These are phyloP conservation scores for Nelumbo lutea DNA, from an alignment of 164 flowering plant species.

Conservation along the genomic window DNA sequence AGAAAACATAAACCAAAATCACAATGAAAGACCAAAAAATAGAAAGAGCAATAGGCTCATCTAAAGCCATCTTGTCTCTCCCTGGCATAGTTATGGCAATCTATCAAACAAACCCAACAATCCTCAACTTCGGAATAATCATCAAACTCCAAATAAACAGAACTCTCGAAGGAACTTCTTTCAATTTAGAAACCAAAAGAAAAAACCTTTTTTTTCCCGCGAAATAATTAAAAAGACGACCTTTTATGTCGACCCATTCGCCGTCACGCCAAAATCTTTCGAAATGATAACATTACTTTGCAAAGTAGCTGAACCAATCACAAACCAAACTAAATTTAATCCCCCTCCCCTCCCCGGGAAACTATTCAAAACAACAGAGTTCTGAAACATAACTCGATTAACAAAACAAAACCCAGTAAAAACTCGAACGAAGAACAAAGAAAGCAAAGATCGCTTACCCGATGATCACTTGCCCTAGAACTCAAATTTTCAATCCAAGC, in stretches of 20 bases:
- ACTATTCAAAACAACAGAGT: neutral
- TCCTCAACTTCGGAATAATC: neutral
- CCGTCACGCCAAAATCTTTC: neutral
- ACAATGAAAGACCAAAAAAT: neutral
- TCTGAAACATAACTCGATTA: neutral
- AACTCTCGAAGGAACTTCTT: neutral
- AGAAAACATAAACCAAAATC: neutral
- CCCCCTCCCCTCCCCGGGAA: neutral
- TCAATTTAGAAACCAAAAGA: neutral
- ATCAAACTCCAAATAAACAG: neutral
- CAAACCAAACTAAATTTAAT: neutral
- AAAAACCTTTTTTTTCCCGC: too few relatives aligned
- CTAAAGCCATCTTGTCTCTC: neutral
- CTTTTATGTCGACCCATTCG: neutral
- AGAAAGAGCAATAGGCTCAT: neutral
- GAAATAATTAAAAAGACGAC: neutral
- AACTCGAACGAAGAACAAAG: neutral
- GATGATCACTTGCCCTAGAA: neutral
- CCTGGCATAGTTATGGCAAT: neutral
- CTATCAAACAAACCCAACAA: neutral
- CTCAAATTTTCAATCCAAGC: neutral
- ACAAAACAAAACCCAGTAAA: neutral
- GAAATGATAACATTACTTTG: neutral
- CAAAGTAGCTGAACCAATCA: neutral
- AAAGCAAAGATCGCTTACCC: conserved; percentile 5